These are phyloP conservation scores for Acanthamoeba comandoni DNA, from an alignment of 208 protist genomes.

Conservation along the genomic window DNA sequence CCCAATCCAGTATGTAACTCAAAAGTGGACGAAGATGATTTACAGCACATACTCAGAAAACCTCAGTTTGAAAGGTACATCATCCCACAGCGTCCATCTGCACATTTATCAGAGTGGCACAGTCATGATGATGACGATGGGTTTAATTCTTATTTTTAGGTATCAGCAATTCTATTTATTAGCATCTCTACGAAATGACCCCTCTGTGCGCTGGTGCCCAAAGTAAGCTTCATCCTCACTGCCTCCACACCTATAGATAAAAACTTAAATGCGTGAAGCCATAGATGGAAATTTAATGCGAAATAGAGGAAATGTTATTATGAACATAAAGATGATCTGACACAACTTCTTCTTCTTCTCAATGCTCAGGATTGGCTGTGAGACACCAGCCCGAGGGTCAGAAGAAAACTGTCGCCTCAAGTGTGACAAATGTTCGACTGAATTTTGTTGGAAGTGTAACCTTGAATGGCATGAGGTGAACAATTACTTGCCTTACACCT, in stretches of 20 bases:
- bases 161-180: conserved; percentile 67
- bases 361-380: conserved; percentile 32
- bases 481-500: too few relatives aligned
- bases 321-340: not conserved
- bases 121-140: too few relatives aligned
- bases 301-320: too few relatives aligned
- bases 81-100: too few relatives aligned
- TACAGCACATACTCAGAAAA: conserved; percentile 65
- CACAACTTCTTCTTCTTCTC: not conserved
- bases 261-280: too few relatives aligned
- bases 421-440: conserved; percentile 45
- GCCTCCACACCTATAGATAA: too few relatives aligned
- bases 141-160: too few relatives aligned
- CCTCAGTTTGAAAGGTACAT: conserved; percentile 32
- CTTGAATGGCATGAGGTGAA: conserved; percentile 48
- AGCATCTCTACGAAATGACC: conserved; percentile 59
- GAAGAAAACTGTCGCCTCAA: conserved; percentile 71
- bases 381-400: conserved; percentile 45
- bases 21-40: conserved; percentile 53
- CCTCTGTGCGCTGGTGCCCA: conserved; percentile 68
- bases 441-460: conserved; percentile 74
- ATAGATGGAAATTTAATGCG: too few relatives aligned
- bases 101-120: too few relatives aligned
- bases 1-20: conserved; percentile 28
- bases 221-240: not conserved